These are phyloP conservation scores for Hypoxylon fragiforme DNA, from an alignment of 495 filamentous ascomycete species.

Conservation along the genomic window DNA sequence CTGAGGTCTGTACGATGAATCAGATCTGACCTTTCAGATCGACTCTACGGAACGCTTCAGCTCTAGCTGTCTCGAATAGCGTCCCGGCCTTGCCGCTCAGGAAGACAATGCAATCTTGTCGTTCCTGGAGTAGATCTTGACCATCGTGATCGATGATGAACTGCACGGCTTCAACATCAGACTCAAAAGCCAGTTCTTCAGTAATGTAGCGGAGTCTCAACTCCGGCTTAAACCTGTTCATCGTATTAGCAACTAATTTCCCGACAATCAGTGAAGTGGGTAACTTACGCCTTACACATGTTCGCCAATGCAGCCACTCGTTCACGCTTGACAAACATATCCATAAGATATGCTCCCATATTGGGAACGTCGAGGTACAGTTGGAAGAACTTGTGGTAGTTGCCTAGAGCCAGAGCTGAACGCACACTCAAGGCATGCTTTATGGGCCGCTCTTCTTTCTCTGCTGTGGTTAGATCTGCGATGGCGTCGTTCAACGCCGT, in stretches of 20 bases:
- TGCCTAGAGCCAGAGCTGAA: constrained; percentile 87
- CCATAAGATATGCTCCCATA: constrained; percentile 98
- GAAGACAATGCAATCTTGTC: constrained; percentile 70
- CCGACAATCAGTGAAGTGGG: not conserved
- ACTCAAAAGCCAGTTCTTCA: constrained; percentile 94
- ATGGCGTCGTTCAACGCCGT: constrained; percentile 96
- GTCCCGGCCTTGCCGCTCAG: constrained; percentile 71
- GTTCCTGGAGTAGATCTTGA: constrained; percentile 76
- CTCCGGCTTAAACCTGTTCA: constrained; percentile 80
- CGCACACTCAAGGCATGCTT: constrained; percentile 91
- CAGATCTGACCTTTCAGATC: constrained; percentile 98
- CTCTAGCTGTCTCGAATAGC: constrained; percentile 72
- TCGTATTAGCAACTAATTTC: constrained; percentile 40
- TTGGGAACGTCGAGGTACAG: constrained; percentile 92
- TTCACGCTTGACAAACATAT: constrained; percentile 96
- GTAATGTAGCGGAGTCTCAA: constrained; percentile 89
- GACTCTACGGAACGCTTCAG: constrained; percentile 76
- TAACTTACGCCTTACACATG: constrained; percentile 90
- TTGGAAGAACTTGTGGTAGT: constrained; percentile 96
- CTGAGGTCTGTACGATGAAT: constrained; percentile 36
- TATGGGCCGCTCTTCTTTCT: constrained; percentile 81
- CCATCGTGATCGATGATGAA: constrained; percentile 82
- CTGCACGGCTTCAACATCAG: constrained; percentile 83
- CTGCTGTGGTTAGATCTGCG: constrained; percentile 95
- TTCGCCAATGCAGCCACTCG: constrained; percentile 84